phyloP scores from a whole-genome alignment of 192 early-diverging fungal species.

The Spizellomyces punctatus region DNA sequence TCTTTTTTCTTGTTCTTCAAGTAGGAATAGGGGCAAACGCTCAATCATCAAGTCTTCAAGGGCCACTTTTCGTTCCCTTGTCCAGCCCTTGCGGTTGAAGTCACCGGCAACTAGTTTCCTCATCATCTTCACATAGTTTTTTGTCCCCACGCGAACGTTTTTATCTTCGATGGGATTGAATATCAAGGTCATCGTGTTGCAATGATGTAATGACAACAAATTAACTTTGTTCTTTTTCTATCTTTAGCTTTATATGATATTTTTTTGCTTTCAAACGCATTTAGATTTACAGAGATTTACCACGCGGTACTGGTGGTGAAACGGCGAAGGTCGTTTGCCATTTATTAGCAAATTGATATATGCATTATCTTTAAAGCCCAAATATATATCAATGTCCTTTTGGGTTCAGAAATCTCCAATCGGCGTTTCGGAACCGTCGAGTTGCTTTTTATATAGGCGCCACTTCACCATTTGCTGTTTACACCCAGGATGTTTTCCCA shows the following conservation, averaged over 20 bases:
- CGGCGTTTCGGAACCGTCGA: too few relatives aligned
- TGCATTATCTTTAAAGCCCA: too few relatives aligned
- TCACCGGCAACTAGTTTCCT: not conserved
- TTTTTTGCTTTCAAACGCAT: too few relatives aligned
- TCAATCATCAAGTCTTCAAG: slow-evolving; percentile 10
- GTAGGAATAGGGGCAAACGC: not conserved
- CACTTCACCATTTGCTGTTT: too few relatives aligned
- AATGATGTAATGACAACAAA: not conserved
- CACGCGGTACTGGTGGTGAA: too few relatives aligned
- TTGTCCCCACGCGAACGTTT: not conserved
- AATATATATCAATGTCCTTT: too few relatives aligned
- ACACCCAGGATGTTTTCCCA: too few relatives aligned
- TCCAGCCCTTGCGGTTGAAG: not conserved
- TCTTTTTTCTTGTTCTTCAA: not conserved
- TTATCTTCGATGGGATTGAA: not conserved
- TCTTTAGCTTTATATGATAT: not conserved
- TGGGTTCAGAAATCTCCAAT: too few relatives aligned
- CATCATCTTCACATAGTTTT: not conserved
- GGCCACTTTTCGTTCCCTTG: not conserved
- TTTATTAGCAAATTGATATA: too few relatives aligned
- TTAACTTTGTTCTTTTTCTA: not conserved
- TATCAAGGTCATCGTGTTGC: slow-evolving; percentile 1
- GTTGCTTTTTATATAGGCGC: too few relatives aligned
- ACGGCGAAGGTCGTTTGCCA: too few relatives aligned
- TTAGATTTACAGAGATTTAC: too few relatives aligned